Evolutionary conservation across 441 rosid genomes (phyloP), one percentile per base, ranked within the genome.

Genomic region (Gossypium gossypioides): DNA sequence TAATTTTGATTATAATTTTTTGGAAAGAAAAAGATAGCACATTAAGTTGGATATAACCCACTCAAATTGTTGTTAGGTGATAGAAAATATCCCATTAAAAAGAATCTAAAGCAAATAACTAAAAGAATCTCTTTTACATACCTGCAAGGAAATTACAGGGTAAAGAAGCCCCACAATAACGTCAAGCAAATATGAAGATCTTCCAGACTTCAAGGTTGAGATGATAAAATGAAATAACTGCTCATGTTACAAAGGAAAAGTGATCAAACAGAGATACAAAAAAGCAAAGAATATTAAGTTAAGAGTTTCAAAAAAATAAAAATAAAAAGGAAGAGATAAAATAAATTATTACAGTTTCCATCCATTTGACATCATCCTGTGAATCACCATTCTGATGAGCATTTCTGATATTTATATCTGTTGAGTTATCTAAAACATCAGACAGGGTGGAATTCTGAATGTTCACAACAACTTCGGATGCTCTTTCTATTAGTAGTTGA

Each of bases 81-180:
- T 32, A 52, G 46, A 27, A 68, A 32, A 18, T 52, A 32, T 18
- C 19, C 29, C 19, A 32, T 3, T 29, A 29, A 52, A 40, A 29
- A 51, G 52, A 76, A 59, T 48, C 46, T 59, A 54, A 67, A 71
- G 24, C 2, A 58, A 48, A 56, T 25, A 72, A 61, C 54, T 74
- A 73, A 55, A 46, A 66, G 48, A 56, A 19, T 54, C 61, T 29
- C 57, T 13, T 55, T 13, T 25, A 58, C 81, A 71, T 90, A 96
- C 98, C 97, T 88, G 98, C 84, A 96, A 85, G 56, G 98, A 86
- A 77, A 96, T 85, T 69, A 96, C 88, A 22, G 99, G 99, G 80
- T 89, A 83, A 65, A 96, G 89, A 74, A 92, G 84, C 76, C 81
- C 87, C 57, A 84, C 95, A 55, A 96, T 80, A 72, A 91, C 85